These are phyloP conservation scores for Solanum infundibuliforme DNA, from an alignment of 257 asterid species.

Conservation along the genomic window DNA sequence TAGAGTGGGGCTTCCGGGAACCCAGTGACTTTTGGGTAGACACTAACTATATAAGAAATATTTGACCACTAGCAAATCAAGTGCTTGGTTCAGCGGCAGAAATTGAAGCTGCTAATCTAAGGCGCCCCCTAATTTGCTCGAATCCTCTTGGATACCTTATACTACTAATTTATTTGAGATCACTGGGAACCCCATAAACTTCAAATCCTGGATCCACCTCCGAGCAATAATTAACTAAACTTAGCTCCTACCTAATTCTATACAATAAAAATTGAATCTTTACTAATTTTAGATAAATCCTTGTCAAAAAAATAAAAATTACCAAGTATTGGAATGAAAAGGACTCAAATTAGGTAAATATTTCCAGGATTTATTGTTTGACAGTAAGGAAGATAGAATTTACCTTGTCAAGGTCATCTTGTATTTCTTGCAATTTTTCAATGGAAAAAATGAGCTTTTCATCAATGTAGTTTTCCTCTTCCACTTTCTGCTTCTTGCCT, in stretches of 20 bases:
- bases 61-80: neutral
- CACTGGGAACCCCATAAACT: neutral
- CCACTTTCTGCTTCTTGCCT: slow-evolving; percentile 59
- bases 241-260: neutral
- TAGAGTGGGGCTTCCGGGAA: neutral
- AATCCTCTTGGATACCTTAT: neutral
- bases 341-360: neutral
- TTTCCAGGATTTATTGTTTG: neutral
- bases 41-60: neutral
- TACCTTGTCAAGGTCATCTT: slow-evolving; percentile 64
- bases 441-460: slow-evolving; percentile 43
- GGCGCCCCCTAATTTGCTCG: neutral
- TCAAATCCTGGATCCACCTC: neutral
- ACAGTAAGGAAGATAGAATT: neutral
- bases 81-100: neutral
- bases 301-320: neutral
- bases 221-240: neutral
- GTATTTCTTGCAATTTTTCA: slow-evolving; percentile 58
- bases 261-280: neutral
- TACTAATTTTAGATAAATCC: neutral
- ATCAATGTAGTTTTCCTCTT: slow-evolving; percentile 34
- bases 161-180: neutral
- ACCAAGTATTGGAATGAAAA: neutral
- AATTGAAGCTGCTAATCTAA: neutral
- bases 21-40: neutral